Conservation (phyloP, 106 monocot species). For the Dactylorhiza incarnata region DNA sequence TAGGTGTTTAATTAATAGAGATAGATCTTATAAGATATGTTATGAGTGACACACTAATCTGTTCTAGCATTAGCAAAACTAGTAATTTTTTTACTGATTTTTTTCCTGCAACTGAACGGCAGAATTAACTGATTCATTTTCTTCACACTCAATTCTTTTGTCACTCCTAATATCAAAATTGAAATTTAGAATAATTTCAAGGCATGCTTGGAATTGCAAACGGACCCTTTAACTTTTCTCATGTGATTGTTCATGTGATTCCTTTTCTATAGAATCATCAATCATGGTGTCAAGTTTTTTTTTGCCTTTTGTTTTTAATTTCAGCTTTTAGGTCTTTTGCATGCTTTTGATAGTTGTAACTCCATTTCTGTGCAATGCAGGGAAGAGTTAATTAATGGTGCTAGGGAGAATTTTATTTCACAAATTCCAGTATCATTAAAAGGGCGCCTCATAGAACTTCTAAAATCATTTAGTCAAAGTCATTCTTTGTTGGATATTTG, state of each 20-base stretch:
- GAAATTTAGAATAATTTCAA: too few species aligned
- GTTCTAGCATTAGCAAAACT: too few species aligned
- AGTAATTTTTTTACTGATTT: too few species aligned
- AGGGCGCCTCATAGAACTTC: slow-evolving; percentile 30
- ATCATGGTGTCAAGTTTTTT: neutral
- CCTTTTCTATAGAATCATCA: neutral
- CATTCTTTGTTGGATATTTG: slow-evolving; percentile 31
- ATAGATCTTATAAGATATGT: too few species aligned
- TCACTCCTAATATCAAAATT: too few species aligned
- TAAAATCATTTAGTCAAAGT: slow-evolving; percentile 38
- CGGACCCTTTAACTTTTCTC: neutral
- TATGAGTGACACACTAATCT: too few species aligned
- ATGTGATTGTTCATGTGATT: neutral
- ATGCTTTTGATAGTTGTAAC: neutral
- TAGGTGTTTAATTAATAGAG: too few species aligned
- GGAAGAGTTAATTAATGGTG: slow-evolving; percentile 27
- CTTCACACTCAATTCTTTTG: neutral
- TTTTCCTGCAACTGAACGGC: too few species aligned
- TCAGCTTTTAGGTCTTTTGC: neutral
- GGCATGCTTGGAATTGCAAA: too few species aligned
- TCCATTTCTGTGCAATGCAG: slow-evolving; percentile 23
- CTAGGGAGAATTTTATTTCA: slow-evolving; percentile 33
- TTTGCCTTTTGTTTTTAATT: neutral
- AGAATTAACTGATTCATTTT: too few species aligned
- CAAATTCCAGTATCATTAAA: slow-evolving; percentile 54